Base-by-base conservation (phyloP, 805 yeast species). In the Lachancea cidri region DNA sequence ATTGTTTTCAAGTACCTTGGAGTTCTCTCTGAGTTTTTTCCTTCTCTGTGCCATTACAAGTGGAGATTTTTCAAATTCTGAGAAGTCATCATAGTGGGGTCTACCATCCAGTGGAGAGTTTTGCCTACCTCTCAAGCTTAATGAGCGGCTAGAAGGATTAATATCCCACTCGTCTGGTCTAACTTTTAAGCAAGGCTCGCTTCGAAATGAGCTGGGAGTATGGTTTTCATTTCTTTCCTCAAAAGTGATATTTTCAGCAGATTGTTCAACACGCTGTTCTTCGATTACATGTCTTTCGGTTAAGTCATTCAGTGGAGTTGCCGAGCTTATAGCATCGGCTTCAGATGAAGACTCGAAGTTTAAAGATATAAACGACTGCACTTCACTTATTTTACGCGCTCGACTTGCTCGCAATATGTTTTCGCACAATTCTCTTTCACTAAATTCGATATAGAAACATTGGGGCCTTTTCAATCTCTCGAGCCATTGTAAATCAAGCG, bases 381-480 rank as follows among this genome's bases (percentile, higher is more conserved):
- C 62, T 33, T 63, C 64, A 37, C 70, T 66, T 2, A 65, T 49
- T 42, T 62, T 65, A 19, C 58, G 51, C 6, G 48, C 14, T 30
- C 32, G 34, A 17, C 36, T 32, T 16, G 38, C 39, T 36, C 34
- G 34, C 25, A 30, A n/a, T 4, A 34, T 11, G 1, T 16, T 25
- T 18, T 38, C 37, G 9, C 20, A n/a, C 3, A 31, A 16, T 5
- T 14, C 7, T 17, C 3, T 16, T 17, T 36, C 44, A 4, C 7
- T 32, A 16, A 35, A 42, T 14, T 16, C 35, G 8, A 36, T 11
- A 4, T 17, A 8, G 17, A 41, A 32, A 15, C 5, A 14, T 11
- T 22, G 9, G 27, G 27, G 27, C 15, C 29, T 34, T 7, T 19
- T 39, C 18, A 34, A 14, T 2, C 30, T 27, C 16, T 6, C 16